These are phyloP conservation scores for Phyllostachys edulis DNA, from an alignment of 176 grass and related monocot species.

Conservation along the genomic window DNA sequence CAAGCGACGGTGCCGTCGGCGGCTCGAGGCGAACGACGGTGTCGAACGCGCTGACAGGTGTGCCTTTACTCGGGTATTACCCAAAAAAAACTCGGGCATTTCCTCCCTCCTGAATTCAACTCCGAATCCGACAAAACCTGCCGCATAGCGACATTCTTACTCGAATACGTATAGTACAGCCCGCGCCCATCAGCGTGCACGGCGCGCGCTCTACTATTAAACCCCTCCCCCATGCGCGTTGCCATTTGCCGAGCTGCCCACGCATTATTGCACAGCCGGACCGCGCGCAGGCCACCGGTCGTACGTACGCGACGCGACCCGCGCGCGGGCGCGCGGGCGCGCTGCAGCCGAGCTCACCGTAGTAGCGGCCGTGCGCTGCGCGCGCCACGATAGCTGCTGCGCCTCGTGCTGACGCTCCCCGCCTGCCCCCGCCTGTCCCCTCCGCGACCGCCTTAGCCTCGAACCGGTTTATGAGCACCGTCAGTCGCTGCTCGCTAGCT, in stretches of 20 bases:
- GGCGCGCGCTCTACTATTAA: background rate
- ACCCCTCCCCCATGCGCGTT: background rate
- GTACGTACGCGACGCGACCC: background rate
- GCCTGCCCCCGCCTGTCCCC: background rate
- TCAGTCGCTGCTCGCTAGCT: background rate
- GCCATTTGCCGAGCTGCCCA: background rate
- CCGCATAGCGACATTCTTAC: no score
- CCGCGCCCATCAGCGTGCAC: background rate
- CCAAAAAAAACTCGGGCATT: no score
- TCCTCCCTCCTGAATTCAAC: no score
- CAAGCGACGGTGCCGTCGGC: no score
- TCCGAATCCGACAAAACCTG: no score
- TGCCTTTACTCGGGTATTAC: no score
- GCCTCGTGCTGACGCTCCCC: constrained; percentile 21
- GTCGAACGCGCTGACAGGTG: no score
- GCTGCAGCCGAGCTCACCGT: background rate
- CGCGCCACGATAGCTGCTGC: background rate
- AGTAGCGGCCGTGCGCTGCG: background rate
- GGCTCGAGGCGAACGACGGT: no score
- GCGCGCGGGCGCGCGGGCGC: background rate
- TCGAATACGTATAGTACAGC: background rate
- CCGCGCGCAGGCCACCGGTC: background rate
- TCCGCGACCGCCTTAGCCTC: background rate
- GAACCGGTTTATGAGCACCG: constrained; percentile 12
- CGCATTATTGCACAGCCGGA: constrained; percentile 3